Base-by-base conservation (phyloP, 345 rosid species). In the Lepidium africanum region DNA sequence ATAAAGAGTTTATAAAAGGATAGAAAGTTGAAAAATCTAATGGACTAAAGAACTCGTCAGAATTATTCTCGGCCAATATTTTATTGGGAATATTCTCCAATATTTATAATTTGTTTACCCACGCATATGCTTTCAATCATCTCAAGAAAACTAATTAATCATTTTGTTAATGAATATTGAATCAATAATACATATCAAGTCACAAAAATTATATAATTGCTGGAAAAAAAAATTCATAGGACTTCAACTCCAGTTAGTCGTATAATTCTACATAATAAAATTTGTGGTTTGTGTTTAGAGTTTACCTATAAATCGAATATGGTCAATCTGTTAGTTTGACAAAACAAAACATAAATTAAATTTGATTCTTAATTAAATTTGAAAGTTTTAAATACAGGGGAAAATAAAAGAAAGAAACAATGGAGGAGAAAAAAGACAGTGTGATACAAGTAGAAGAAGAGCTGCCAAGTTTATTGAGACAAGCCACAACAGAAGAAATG, bases 401-500 rank as follows among this genome's bases (percentile, higher is more conserved):
- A 16, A 59, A 13, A 3, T 6, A 46, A 53, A 35, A 36, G 2
- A 14, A 41, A 5, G 10, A 32, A 13, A 13, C 4, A 55, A 75
- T 75, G 78, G 74, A 68, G 84, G 85, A 76, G 43, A 82, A 39
- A 42, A 16, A 41, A 19, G 37, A 50, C 10, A 25, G 19, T 54
- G 61, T 3, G 17, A 77, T 58, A 54, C 41, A 66, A 11, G 39
- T 43, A 16, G 82, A 71, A 66, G 74, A 63, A 25, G 72, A 64
- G 21, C 64, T 82, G 39, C 96, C 96, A 10, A 19, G 73, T 15
- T 82, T 82, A 38, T 70, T 86, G 59, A 69, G 79, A 48, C 56
- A 55, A 58, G 75, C 82, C 50, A 78, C 87, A 25, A 69, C 86
- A 4, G 82, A 81, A 57, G 83, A 80, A 45, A 70, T 83, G 68